Base-by-base conservation (phyloP, 257 asterid species). In the Osmanthus fragrans region DNA sequence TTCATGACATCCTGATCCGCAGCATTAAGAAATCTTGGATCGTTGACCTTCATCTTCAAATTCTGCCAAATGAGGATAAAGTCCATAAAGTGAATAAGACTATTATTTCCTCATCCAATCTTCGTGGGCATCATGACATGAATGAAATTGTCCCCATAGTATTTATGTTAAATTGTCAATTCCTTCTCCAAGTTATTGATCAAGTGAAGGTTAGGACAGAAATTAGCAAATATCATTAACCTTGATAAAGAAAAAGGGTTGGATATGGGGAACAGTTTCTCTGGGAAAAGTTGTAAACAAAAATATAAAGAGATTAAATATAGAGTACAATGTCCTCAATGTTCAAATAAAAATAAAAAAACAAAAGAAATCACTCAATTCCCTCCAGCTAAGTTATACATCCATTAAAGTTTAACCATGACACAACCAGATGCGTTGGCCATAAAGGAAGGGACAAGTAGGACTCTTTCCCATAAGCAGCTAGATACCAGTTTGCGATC, bases 41-140 rank as follows among this genome's bases (percentile, higher is more conserved):
- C 89, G 77, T 85, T 90, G 80, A 93, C 89, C 84, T 84, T 88
- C 96, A 96, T 85, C 97, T 93, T 96, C 86, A 96, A 82, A 84
- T 90, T 96, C 99, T 96, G 94, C 82, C 72, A 82, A 80, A 74
- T 80, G 80, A 78, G 75, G 73, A 60, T 64, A 85, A 74, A 72
- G 75, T 58, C 51, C 75, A 75, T 73, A 34, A 73, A 72, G 74
- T 76, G 68, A 77, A 79, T 58, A 84, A 82, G 73, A 75, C 75
- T 79, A 34, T 34, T 66, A 64, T 76, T 54, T 32, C 71, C 33
- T 66, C 73, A 74, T 64, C 45, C 47, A 47, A 66, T 74, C 76
- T 49, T 74, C 30, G 66, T 5, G 33, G 69, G 54, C 80, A 65
- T 72, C 73, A 40, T 69, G 45, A 29, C 25, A 47, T 21, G 73